Percentiles rank a stretch among this genome's conserved stretches.
Conservation (phyloP, 208 protist genomes). For the Crithidia acanthocephali region DNA sequence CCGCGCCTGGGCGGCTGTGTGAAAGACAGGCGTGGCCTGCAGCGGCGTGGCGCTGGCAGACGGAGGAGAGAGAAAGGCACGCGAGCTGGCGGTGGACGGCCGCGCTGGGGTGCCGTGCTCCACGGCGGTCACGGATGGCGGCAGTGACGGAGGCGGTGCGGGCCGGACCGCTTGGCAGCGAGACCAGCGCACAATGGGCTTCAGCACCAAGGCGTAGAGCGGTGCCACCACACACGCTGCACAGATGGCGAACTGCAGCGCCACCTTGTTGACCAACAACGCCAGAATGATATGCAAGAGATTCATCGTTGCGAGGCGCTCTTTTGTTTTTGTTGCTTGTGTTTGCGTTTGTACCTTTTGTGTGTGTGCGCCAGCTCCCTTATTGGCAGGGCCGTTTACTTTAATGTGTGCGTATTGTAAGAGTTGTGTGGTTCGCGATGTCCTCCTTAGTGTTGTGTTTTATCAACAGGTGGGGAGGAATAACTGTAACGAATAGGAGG, state of each 20-base stretch:
- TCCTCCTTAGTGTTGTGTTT: neutral
- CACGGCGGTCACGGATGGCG: neutral
- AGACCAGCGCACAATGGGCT: slow-evolving; percentile 36
- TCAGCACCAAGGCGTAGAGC: slow-evolving; percentile 59
- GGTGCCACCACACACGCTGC: slow-evolving; percentile 50
- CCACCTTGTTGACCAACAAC: slow-evolving; percentile 21
- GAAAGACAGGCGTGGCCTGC: slow-evolving; percentile 16
- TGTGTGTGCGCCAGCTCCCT: neutral
- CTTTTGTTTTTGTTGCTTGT: neutral
- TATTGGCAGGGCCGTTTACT: too few species aligned
- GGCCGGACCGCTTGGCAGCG: neutral
- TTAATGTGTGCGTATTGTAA: too few species aligned
- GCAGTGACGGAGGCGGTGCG: neutral
- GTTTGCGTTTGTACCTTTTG: neutral
- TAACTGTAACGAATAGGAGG: too few species aligned
- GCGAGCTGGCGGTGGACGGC: slow-evolving; percentile 15
- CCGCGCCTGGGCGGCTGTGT: neutral
- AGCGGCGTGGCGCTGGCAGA: slow-evolving; percentile 20
- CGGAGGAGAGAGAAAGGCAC: slow-evolving; percentile 21
- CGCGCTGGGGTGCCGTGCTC: slow-evolving; percentile 11
- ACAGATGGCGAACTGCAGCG: slow-evolving; percentile 29
- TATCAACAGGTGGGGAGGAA: neutral
- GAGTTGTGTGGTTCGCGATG: too few species aligned
- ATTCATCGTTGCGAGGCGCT: neutral
- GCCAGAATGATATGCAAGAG: neutral